Base-by-base conservation (phyloP, 148 eudicot species). In the Amaranthus cruentus region DNA sequence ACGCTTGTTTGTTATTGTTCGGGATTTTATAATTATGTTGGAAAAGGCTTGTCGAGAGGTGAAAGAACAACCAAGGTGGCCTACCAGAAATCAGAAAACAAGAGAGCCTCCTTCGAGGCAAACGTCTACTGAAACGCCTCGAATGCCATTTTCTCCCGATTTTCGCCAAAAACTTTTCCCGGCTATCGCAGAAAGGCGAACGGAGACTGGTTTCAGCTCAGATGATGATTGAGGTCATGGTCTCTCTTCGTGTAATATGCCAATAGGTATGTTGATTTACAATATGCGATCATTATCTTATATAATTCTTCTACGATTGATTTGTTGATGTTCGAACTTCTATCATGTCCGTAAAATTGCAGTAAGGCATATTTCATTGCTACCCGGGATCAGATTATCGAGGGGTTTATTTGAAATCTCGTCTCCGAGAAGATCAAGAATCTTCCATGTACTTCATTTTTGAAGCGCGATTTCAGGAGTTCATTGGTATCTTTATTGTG, bases 21-120 rank as follows among this genome's bases (percentile, higher is more conserved):
- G 97, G 52, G 91, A 91, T 71, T 91, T 91, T 74, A 57, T 87
- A 69, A 70, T 89, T 66, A 91, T 91, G 70, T 67, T 91, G 55
- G 87, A 87, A 53, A 91, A 89, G 81, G 88, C 73, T 8, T 91
- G 97, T 63, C 83, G 78, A 77, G 91, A 91, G 78, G 89, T 91
- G 57, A 83, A 82, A 80, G 85, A 82, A 60, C 76, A 81, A 3
- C 84, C 88, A 0, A 81, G 14, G 77, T 85, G 86, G 81, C 83
- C 84, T 2, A 79, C 60, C 61, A 85, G 70, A 61, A 67, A 71
- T 42, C 78, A 73, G 51, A 79, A 64, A 51, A 77, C 56, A 47
- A 82, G 62, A 63, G 88, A 87, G 13, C 85, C 83, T 66, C 81
- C 78, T 47, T 51, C 75, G 0, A 71, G 79, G 47, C 76, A 84